Evolutionary conservation across 1,284 basidiomycete species (phyloP).

Genomic region (Apiotrichum mycotoxinovorans): DNA sequence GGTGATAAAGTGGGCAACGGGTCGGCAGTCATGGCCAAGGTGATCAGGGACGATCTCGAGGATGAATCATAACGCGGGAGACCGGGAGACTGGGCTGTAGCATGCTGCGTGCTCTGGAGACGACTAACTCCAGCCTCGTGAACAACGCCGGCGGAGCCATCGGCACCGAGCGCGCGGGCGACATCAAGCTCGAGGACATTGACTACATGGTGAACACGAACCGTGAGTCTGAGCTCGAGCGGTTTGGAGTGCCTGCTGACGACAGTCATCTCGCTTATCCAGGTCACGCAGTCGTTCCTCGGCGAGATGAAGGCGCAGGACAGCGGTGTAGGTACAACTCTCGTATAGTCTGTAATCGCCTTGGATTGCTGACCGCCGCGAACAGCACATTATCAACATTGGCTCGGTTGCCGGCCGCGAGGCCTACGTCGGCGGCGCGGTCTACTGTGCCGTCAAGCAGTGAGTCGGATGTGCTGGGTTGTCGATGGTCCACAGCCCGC

Average conservation of each 20-base stretch:
- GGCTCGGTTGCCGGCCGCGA: constrained; percentile 86
- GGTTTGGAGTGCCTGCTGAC: constrained; percentile 1
- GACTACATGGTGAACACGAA: constrained; percentile 81
- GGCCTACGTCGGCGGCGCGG: constrained; percentile 74
- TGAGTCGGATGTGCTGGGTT: not conserved
- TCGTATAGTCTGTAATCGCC: too few species aligned
- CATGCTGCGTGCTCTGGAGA: not conserved
- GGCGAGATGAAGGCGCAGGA: constrained; percentile 80
- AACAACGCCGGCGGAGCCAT: constrained; percentile 25
- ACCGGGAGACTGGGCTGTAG: not conserved
- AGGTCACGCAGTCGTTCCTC: constrained; percentile 12
- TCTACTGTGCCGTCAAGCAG: constrained; percentile 48
- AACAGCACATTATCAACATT: constrained; percentile 81
- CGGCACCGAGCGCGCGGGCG: constrained; percentile 27
- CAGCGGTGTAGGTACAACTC: constrained; percentile 56
- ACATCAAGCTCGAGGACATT: constrained; percentile 22
- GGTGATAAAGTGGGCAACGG: too few species aligned
- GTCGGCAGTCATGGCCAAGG: too few species aligned
- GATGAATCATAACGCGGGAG: too few species aligned
- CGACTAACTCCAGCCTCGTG: constrained; percentile 15
- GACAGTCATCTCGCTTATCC: constrained; percentile 9
- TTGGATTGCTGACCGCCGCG: too few species aligned
- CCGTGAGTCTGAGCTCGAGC: constrained; percentile 51
- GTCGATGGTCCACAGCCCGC: too few species aligned
- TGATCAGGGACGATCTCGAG: too few species aligned